These are phyloP conservation scores for Eremomyces bilateralis DNA, from an alignment of 495 filamentous ascomycete species.

Conservation along the genomic window DNA sequence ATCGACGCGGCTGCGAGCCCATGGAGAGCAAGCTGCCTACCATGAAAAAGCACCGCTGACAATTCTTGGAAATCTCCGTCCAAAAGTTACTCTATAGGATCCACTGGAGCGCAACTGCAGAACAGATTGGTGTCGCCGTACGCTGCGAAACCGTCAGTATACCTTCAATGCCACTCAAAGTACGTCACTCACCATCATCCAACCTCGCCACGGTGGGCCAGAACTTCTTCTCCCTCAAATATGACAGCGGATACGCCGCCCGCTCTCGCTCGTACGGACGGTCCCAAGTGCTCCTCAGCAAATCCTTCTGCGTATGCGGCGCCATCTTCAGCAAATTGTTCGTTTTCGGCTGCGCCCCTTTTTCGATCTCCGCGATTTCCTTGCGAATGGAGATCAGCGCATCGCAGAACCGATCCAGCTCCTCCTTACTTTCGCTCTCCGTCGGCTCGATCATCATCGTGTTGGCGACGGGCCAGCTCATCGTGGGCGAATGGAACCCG, in stretches of 20 bases:
- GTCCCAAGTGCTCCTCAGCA: slow-evolving; percentile 54
- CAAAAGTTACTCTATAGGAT: not conserved
- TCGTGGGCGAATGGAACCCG: slow-evolving; percentile 95
- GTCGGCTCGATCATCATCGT: slow-evolving; percentile 99
- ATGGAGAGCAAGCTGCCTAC: too few species aligned
- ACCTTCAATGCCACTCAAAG: not conserved
- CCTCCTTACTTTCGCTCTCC: slow-evolving; percentile 79
- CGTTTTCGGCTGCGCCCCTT: slow-evolving; percentile 51
- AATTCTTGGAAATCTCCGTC: too few species aligned
- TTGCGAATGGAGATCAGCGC: slow-evolving; percentile 72
- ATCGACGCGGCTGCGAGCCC: too few species aligned
- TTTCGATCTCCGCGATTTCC: slow-evolving; percentile 73
- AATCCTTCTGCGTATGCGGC: slow-evolving; percentile 70
- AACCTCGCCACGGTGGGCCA: slow-evolving; percentile 82
- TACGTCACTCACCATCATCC: slow-evolving; percentile 42
- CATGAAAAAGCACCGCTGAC: too few species aligned
- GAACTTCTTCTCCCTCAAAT: slow-evolving; percentile 90
- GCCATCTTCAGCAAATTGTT: slow-evolving; percentile 87
- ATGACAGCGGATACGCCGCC: slow-evolving; percentile 76
- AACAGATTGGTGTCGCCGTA: slow-evolving; percentile 88
- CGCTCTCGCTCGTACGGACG: slow-evolving; percentile 57
- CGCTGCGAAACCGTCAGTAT: slow-evolving; percentile 26
- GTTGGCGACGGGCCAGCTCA: slow-evolving; percentile 93
- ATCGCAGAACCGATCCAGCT: slow-evolving; percentile 88
- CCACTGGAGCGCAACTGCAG: slow-evolving; percentile 82